Evolutionary conservation across 306 rosid species (phyloP).

Genomic region (Hippophae tibetana): DNA sequence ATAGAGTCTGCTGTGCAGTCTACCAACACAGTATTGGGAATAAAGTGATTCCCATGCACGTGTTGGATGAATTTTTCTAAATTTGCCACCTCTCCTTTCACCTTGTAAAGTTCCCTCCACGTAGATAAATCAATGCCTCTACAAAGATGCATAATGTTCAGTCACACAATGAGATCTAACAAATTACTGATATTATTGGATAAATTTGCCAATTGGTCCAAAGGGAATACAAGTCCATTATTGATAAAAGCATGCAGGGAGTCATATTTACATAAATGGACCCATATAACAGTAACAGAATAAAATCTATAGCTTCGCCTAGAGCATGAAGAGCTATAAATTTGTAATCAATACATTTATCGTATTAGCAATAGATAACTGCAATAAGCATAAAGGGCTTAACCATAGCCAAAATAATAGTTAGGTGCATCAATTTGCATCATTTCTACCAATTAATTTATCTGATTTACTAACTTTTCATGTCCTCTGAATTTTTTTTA

Average conservation of each 20-base stretch:
- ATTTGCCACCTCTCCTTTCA: constrained; percentile 61
- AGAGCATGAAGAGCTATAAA: not conserved
- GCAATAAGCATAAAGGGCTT: no score
- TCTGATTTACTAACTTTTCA: no score
- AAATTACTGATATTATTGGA: not conserved
- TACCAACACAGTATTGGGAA: constrained; percentile 83
- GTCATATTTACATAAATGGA: no score
- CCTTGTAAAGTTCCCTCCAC: constrained; percentile 67
- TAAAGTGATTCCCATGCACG: constrained; percentile 88
- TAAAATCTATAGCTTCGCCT: not conserved
- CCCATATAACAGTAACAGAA: no score
- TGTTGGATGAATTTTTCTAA: constrained; percentile 65
- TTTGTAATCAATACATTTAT: not conserved
- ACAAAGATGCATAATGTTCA: constrained; percentile 10
- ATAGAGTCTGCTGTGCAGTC: constrained; percentile 92
- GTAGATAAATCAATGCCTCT: constrained; percentile 77
- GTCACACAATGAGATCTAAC: constrained; percentile 8
- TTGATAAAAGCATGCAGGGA: not conserved
- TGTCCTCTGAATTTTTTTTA: no score
- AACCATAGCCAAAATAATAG: no score
- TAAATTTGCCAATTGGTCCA: not conserved
- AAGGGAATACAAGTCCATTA: not conserved
- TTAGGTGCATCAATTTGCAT: no score
- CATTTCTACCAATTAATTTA: no score
- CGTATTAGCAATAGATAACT: no score